A percentile compares a stretch with the other conserved stretches of the same genome.
Evolutionary conservation across 768 basidiomycete species (phyloP).

Genomic region (Lactarius hatsudake): DNA sequence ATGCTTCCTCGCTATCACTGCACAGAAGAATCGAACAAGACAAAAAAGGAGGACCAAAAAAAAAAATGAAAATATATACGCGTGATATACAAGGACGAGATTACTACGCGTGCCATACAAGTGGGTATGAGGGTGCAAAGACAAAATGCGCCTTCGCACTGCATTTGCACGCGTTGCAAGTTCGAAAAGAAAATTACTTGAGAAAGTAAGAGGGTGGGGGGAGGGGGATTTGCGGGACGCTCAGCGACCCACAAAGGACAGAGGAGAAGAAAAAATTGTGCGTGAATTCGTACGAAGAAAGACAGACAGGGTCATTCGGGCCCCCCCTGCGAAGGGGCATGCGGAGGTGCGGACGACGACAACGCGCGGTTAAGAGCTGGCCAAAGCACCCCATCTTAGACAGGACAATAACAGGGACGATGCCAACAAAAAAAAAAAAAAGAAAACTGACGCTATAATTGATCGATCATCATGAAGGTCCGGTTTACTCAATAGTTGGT

Average conservation of each 20-base stretch:
- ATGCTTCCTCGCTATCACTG: not conserved
- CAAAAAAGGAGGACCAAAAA: not conserved
- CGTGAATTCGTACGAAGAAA: slow-evolving; percentile 13
- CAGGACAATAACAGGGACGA: not conserved
- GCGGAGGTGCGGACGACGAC: slow-evolving; percentile 5
- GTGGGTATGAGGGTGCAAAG: slow-evolving; percentile 12
- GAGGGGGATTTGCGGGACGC: slow-evolving; percentile 7
- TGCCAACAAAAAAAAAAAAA: not conserved
- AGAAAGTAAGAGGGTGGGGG: not conserved
- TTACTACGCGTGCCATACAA: slow-evolving; percentile 15
- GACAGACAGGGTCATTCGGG: slow-evolving; percentile 9
- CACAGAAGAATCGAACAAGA: not conserved
- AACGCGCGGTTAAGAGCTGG: not conserved
- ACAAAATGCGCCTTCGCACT: slow-evolving; percentile 5
- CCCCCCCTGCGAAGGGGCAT: slow-evolving; percentile 17
- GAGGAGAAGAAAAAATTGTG: not conserved
- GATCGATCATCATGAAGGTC: slow-evolving; percentile 5
- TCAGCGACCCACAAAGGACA: slow-evolving; percentile 21
- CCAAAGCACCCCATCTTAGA: slow-evolving; percentile 9
- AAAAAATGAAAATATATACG: slow-evolving; percentile 10
- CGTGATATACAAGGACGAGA: not conserved
- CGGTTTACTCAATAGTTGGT: slow-evolving; percentile 17
- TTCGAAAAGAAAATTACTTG: not conserved
- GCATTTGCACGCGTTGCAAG: slow-evolving; percentile 15
- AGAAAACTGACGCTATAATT: slow-evolving; percentile 10